phyloP scores from a whole-genome alignment of 192 early-diverging fungal species.

The Ambispora gerdemannii region DNA sequence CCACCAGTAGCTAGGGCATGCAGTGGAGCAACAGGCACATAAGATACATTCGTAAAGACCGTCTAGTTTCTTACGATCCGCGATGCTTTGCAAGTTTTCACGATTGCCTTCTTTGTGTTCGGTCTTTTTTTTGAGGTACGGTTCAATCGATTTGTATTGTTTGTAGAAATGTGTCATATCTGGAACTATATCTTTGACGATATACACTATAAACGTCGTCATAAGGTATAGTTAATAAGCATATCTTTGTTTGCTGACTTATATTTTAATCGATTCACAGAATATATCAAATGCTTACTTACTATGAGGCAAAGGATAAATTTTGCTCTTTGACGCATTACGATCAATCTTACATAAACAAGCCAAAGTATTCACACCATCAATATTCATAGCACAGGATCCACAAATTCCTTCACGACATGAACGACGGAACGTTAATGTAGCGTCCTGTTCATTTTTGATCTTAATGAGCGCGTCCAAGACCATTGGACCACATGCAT shows the following conservation, averaged over 20 bases:
- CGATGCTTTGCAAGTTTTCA: conserved; percentile 92
- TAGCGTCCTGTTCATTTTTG: conserved; percentile 94
- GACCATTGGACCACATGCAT: conserved; percentile 93
- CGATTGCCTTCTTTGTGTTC: conserved; percentile 56
- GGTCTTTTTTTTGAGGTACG: conserved; percentile 89
- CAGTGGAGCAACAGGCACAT: conserved; percentile 96
- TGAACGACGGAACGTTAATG: conserved; percentile 91
- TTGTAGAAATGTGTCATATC: conserved; percentile 97
- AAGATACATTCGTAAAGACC: conserved; percentile 97
- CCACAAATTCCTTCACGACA: conserved; percentile 98
- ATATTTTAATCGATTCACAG: conserved; percentile 95
- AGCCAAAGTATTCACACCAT: conserved; percentile 91
- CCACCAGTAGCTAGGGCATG: conserved; percentile 97
- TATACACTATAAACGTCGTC: conserved; percentile 66
- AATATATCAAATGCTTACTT: conserved; percentile 34
- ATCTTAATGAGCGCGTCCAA: conserved; percentile 95
- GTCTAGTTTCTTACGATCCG: conserved; percentile 92
- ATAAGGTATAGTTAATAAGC: no score
- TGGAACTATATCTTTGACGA: conserved; percentile 96
- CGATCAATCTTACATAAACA: conserved; percentile 87
- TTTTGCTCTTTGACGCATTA: conserved; percentile 67
- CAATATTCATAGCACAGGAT: conserved; percentile 98
- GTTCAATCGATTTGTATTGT: conserved; percentile 97
- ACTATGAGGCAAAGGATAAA: conserved; percentile 96
- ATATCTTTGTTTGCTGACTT: no score